These are phyloP conservation scores for Adenanthera pavonina DNA, from an alignment of 306 rosid species.

Conservation along the genomic window DNA sequence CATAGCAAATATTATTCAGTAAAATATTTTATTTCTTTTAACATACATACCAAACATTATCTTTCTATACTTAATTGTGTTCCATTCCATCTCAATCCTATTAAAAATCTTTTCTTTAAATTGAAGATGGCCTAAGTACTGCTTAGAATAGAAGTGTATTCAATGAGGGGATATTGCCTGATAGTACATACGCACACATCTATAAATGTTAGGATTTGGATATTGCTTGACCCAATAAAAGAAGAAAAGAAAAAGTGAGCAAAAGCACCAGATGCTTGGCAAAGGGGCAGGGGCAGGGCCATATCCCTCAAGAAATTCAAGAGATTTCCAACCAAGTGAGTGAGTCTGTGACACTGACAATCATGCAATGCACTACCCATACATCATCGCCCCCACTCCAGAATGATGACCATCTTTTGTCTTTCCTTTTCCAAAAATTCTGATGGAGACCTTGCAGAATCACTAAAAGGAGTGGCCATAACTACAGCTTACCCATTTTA, in stretches of 20 bases:
- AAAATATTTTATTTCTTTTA: too few relatives aligned
- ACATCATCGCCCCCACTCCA: constrained; percentile 11
- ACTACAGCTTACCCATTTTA: constrained; percentile 1
- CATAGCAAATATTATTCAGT: too few relatives aligned
- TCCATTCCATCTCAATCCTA: too few relatives aligned
- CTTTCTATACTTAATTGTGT: too few relatives aligned
- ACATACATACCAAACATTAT: too few relatives aligned
- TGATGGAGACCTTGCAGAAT: constrained; percentile 20
- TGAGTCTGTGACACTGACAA: constrained; percentile 4
- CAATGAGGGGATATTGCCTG: neutral
- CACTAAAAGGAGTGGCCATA: constrained; percentile 42
- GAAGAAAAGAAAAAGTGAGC: neutral
- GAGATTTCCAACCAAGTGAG: constrained; percentile 15
- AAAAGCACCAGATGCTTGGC: neutral
- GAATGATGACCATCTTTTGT: neutral
- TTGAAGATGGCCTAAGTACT: neutral
- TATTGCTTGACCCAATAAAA: neutral
- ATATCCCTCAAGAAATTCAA: neutral
- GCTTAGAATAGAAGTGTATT: neutral
- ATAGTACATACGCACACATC: too few relatives aligned
- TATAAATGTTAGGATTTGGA: neutral
- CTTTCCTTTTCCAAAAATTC: constrained; percentile 9
- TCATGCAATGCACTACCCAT: constrained; percentile 23
- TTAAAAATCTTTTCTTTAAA: too few relatives aligned
- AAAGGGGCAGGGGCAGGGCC: constrained; percentile 5